Evolutionary conservation across 1,139 yeast species (phyloP).

Genomic region (Pichia sp.): DNA sequence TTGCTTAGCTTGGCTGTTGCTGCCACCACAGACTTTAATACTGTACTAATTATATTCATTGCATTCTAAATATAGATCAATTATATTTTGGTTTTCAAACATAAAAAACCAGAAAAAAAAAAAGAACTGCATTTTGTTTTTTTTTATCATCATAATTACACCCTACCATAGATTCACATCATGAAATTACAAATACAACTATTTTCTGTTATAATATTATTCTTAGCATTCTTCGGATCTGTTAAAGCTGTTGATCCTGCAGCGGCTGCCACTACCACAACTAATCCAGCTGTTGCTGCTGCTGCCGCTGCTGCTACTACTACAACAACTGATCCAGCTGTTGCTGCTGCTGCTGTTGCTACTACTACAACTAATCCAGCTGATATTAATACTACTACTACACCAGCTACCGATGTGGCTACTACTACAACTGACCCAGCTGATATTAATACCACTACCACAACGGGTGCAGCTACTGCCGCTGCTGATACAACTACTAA

Average conservation of each 20-base stretch:
- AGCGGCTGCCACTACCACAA: background rate
- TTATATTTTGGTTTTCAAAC: too few relatives aligned
- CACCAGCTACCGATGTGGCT: slow-evolving; percentile 11
- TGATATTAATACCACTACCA: slow-evolving; percentile 3
- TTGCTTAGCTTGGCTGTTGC: too few relatives aligned
- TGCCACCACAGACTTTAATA: too few relatives aligned
- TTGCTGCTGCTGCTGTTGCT: background rate
- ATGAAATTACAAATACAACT: too few relatives aligned
- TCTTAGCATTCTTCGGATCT: too few relatives aligned
- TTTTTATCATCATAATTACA: too few relatives aligned
- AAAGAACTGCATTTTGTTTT: too few relatives aligned
- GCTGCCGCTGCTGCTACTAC: background rate
- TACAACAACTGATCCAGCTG: background rate
- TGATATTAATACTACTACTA: background rate
- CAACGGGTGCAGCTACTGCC: slow-evolving; percentile 5
- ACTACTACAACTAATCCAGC: slow-evolving; percentile 8
- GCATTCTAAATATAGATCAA: too few relatives aligned
- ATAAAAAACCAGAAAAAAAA: too few relatives aligned
- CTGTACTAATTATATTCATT: too few relatives aligned
- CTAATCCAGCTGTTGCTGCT: slow-evolving; percentile 1
- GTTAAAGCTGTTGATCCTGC: background rate
- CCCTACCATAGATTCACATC: too few relatives aligned
- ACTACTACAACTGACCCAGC: slow-evolving; percentile 7
- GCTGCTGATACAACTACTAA: slow-evolving; percentile 8
- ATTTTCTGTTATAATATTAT: too few relatives aligned